Percentiles rank a stretch among this genome's conserved stretches.
phyloP scores from a whole-genome alignment of 73 alveolate genomes.

The Uronychia binucleata region DNA sequence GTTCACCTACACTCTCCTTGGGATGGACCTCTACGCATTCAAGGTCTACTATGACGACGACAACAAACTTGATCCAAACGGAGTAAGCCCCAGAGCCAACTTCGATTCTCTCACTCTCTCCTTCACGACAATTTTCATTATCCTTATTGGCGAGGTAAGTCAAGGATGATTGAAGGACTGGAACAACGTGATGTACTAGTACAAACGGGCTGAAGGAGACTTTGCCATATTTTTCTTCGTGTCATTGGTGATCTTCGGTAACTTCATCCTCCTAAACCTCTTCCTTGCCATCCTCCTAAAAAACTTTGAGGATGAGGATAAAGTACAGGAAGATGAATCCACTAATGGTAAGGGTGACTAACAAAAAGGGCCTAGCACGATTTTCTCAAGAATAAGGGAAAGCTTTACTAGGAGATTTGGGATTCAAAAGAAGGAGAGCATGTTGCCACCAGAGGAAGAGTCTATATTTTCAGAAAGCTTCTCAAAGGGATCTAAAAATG shows the following conservation, averaged over 20 bases:
- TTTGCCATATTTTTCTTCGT: conserved; percentile 17
- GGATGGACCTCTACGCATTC: conserved; percentile 68
- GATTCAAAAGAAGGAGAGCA: no score
- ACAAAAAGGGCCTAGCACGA: no score
- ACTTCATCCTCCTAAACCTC: conserved; percentile 20
- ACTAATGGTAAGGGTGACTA: no score
- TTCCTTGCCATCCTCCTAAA: conserved; percentile 26
- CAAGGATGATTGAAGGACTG: conserved; percentile 26
- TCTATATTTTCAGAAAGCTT: no score
- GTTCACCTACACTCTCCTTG: conserved; percentile 54
- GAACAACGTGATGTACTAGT: conserved; percentile 35
- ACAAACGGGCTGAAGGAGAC: conserved; percentile 3
- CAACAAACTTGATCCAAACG: conserved; percentile 1
- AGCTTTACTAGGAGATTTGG: conserved; percentile 65
- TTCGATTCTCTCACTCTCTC: conserved; percentile 43
- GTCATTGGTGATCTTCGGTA: conserved; percentile 18
- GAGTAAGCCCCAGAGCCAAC: conserved; percentile 44
- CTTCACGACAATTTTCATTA: conserved; percentile 28
- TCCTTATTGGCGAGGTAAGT: conserved; percentile 50
- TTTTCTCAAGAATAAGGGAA: no score
- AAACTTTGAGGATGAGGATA: conserved; percentile 22
- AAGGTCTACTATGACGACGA: no score
- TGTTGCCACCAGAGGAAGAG: no score
- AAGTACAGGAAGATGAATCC: no score
- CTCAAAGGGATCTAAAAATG: no score